Conservation (phyloP, 2,329 filamentous ascomycete genomes). For the Fusarium sp. region DNA sequence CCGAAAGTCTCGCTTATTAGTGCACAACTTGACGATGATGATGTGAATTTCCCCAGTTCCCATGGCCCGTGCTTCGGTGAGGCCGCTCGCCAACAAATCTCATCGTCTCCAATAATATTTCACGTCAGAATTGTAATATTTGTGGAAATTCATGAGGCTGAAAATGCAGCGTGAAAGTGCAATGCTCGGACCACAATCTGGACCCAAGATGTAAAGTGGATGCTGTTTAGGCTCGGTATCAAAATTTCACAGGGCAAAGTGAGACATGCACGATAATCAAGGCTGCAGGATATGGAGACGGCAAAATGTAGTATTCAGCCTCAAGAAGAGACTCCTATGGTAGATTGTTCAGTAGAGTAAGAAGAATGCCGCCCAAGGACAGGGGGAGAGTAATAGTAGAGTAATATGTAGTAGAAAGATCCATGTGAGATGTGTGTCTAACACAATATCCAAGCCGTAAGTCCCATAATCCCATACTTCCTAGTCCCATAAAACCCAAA, state of each 20-base stretch:
- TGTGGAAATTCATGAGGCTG: slow-evolving; percentile 27
- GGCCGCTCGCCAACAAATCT: slow-evolving; percentile 5
- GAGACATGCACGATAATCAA: slow-evolving; percentile 8
- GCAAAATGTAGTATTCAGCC: slow-evolving; percentile 22
- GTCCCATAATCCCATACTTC: slow-evolving; percentile 25
- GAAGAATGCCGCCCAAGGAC: slow-evolving; percentile 14
- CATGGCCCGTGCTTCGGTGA: slow-evolving; percentile 15
- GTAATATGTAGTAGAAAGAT: slow-evolving; percentile 17
- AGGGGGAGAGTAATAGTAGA: slow-evolving; percentile 16
- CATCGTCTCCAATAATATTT: background rate
- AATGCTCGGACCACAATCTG: slow-evolving; percentile 11
- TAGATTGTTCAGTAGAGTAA: slow-evolving; percentile 10
- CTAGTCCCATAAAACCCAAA: slow-evolving; percentile 3
- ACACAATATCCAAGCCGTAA: slow-evolving; percentile 18
- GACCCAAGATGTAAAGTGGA: slow-evolving; percentile 4
- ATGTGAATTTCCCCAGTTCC: background rate
- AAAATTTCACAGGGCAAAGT: background rate
- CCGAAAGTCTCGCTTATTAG: slow-evolving; percentile 16
- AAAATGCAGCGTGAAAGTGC: background rate
- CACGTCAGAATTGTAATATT: background rate
- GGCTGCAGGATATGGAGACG: slow-evolving; percentile 24
- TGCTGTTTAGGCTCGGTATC: background rate
- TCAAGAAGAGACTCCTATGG: slow-evolving; percentile 12
- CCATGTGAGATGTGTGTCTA: slow-evolving; percentile 5
- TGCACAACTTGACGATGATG: slow-evolving; percentile 3